Base-by-base conservation (phyloP, 2,329 filamentous ascomycete genomes). In the Plenodomus tracheiphilus region DNA sequence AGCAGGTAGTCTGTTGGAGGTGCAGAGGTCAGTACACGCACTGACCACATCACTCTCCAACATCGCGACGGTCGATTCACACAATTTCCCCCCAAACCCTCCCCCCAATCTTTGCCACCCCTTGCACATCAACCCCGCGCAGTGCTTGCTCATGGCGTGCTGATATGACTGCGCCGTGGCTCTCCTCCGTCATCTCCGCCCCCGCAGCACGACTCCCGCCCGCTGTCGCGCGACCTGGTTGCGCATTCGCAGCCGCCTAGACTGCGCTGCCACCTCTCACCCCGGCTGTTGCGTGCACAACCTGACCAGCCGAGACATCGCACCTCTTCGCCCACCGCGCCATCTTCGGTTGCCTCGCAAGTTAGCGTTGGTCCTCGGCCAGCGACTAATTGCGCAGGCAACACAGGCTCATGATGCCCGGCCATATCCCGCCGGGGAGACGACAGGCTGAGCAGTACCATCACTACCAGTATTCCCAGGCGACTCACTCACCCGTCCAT, bases 351-450 rank as follows among this genome's bases (percentile, higher is more conserved):
- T 70, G 68, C 70, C 70, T 70, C 69, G 64, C 69, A 66, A 45
- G 62, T 69, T 69, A 67, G 69, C 56, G 61, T 65, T 52, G 66
- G 63, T 71, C 66, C 57, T 58, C 50, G 61, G 57, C 69, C 69
- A 53, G 69, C 68, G 68, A 64, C 61, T 64, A 60, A 64, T 70
- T 68, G 69, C 71, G 58, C 68, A 67, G 69, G 70, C 70, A 69
- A 66, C 69, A 64, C 49, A 58, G 55, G 47, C 85, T 83, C 83
- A 89, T 81, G 85, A 90, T 90, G 86, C 71, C 72, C 83, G 86
- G 86, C 81, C 84, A 85, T 48, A 69, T 75, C 47, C 61, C 72
- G 38, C 72, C 69, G 51, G 69, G 68, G 41, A 68, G 75, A 49
- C 70, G 75, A 58, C 74, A 75, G 56, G 62, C 61, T 44, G 72